Evolutionary conservation across 108 stramenopile genomes (phyloP).

Genomic region (Parietichytrium sp.): DNA sequence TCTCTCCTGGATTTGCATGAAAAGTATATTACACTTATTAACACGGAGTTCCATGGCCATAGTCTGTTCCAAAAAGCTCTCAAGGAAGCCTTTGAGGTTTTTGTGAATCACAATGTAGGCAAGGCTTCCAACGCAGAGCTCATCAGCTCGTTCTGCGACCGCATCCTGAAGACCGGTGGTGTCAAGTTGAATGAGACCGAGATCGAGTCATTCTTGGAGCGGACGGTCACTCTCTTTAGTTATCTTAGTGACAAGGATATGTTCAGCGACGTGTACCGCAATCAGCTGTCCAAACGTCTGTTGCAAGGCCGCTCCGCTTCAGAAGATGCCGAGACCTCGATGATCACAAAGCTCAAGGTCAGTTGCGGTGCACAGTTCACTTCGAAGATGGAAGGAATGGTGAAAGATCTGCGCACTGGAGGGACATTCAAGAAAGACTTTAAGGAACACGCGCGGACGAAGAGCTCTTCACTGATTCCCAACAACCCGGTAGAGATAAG

Average conservation of each 20-base stretch:
- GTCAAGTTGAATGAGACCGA: slow-evolving; percentile 92
- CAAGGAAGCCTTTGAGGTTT: slow-evolving; percentile 96
- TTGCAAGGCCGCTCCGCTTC: slow-evolving; percentile 92
- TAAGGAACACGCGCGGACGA: slow-evolving; percentile 64
- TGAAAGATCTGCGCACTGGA: slow-evolving; percentile 92
- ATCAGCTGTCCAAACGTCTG: slow-evolving; percentile 95
- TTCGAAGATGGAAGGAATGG: slow-evolving; percentile 99
- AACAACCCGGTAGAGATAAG: not conserved
- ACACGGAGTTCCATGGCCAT: slow-evolving; percentile 82
- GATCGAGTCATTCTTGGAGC: slow-evolving; percentile 86
- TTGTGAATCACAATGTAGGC: slow-evolving; percentile 89
- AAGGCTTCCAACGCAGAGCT: slow-evolving; percentile 91
- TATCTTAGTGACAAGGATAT: slow-evolving; percentile 98
- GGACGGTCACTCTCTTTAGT: slow-evolving; percentile 91
- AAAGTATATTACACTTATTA: slow-evolving; percentile 85
- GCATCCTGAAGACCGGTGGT: slow-evolving; percentile 93
- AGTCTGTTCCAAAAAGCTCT: slow-evolving; percentile 96
- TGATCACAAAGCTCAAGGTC: slow-evolving; percentile 98
- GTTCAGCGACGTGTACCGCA: slow-evolving; percentile 96
- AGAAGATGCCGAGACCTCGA: slow-evolving; percentile 93
- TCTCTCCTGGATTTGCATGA: slow-evolving; percentile 90
- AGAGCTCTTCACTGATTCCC: not conserved
- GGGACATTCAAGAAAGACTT: slow-evolving; percentile 86
- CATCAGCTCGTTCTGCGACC: slow-evolving; percentile 95
- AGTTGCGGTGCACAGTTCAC: slow-evolving; percentile 99